Evolutionary conservation across 1,284 basidiomycete genomes (phyloP).

Genomic region (Papiliotrema fonsecae): DNA sequence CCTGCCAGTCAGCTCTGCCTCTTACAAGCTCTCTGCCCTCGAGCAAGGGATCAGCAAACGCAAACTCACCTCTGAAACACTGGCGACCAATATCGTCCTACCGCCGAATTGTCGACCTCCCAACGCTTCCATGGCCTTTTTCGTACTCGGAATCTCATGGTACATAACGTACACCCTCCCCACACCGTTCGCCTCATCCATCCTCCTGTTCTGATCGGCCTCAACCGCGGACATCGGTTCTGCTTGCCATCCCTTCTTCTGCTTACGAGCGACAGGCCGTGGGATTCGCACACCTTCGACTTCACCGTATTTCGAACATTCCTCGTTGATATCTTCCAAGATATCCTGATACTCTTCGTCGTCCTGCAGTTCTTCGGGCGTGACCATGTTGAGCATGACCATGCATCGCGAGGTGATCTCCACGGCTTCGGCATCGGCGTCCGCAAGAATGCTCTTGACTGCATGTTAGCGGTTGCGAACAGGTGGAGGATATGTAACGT

Average conservation of each 20-base stretch:
- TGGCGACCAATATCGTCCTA: conserved; percentile 64
- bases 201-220: conserved; percentile 53
- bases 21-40: background rate
- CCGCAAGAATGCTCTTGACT: conserved; percentile 71
- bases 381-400: conserved; percentile 99
- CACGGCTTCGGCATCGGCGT: conserved; percentile 52
- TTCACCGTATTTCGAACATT: conserved; percentile 75
- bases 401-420: conserved; percentile 67
- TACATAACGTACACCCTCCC: conserved; percentile 92
- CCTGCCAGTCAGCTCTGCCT: conserved; percentile 16
- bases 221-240: conserved; percentile 56
- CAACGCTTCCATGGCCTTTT: conserved; percentile 69
- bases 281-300: conserved; percentile 86
- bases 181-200: conserved; percentile 83
- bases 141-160: conserved; percentile 58
- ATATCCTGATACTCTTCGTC: conserved; percentile 93
- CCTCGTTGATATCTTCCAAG: conserved; percentile 89
- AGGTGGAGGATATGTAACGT: conserved; percentile 8
- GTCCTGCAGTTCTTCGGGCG: conserved; percentile 81
- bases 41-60: background rate
- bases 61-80: conserved; percentile 41
- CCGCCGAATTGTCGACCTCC: conserved; percentile 90
- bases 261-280: conserved; percentile 57
- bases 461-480: conserved; percentile 42
- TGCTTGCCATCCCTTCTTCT: conserved; percentile 74